These are phyloP conservation scores for Brassica juncea DNA, from an alignment of 345 rosid species.

Conservation along the genomic window DNA sequence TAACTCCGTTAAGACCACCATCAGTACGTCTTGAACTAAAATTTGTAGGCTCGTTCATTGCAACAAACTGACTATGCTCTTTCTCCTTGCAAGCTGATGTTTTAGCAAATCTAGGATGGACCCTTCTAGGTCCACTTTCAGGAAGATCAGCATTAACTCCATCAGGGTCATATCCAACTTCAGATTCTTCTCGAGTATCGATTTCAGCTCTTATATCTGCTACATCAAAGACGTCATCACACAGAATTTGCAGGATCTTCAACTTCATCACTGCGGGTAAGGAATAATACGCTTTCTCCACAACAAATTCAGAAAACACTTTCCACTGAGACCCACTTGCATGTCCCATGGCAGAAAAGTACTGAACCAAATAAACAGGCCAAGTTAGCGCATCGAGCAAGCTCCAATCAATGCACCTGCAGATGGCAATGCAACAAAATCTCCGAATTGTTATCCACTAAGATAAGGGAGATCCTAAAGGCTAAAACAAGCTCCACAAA, in stretches of 20 bases:
- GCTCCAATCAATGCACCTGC: slow-evolving; percentile 91
- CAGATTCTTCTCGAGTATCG: slow-evolving; percentile 72
- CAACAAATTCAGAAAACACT: slow-evolving; percentile 55
- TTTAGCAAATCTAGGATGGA: slow-evolving; percentile 73
- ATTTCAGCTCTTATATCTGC: slow-evolving; percentile 72
- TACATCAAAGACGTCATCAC: slow-evolving; percentile 80
- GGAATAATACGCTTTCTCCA: slow-evolving; percentile 69
- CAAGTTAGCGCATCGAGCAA: slow-evolving; percentile 92
- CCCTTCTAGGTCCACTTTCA: slow-evolving; percentile 73
- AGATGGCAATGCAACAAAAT: slow-evolving; percentile 38
- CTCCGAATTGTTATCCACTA: slow-evolving; percentile 25
- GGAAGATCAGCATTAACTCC: slow-evolving; percentile 40
- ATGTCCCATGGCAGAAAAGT: slow-evolving; percentile 76
- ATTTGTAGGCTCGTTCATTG: slow-evolving; percentile 44
- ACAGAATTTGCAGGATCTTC: slow-evolving; percentile 81
- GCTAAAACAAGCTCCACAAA: slow-evolving; percentile 17
- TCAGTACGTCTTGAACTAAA: slow-evolving; percentile 43
- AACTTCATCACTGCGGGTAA: slow-evolving; percentile 65
- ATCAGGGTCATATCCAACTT: slow-evolving; percentile 84
- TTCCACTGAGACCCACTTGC: slow-evolving; percentile 63
- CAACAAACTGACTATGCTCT: slow-evolving; percentile 53
- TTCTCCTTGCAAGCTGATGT: slow-evolving; percentile 70
- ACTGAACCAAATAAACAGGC: slow-evolving; percentile 80
- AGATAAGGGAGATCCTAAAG: slow-evolving; percentile 18
- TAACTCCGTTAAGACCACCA: slow-evolving; percentile 39